phyloP scores from a whole-genome alignment of 441 rosid species.

The Pelargonium citronellum region DNA sequence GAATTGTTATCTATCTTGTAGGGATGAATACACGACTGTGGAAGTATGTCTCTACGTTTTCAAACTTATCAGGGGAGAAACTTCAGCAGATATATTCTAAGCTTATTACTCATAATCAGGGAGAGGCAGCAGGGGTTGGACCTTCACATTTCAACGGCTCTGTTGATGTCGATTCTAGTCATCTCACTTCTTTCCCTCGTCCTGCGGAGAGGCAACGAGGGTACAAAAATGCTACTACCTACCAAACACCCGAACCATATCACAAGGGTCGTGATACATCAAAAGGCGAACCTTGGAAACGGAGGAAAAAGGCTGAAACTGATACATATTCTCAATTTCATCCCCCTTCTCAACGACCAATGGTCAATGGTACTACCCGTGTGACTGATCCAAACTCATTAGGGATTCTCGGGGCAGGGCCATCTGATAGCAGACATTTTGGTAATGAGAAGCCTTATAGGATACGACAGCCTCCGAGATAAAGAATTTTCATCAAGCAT shows the following conservation, averaged over 20 bases:
- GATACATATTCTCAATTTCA: slow-evolving; percentile 40
- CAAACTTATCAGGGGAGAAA: slow-evolving; percentile 84
- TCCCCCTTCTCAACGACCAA: slow-evolving; percentile 36
- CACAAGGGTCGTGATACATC: slow-evolving; percentile 58
- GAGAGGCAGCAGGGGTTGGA: slow-evolving; percentile 64
- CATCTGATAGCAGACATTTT: slow-evolving; percentile 58
- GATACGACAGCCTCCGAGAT: slow-evolving; percentile 53
- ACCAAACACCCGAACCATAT: slow-evolving; percentile 44
- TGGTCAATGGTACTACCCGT: slow-evolving; percentile 34
- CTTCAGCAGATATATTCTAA: slow-evolving; percentile 88
- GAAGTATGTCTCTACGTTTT: slow-evolving; percentile 92
- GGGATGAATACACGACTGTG: slow-evolving; percentile 85
- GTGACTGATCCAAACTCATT: slow-evolving; percentile 59
- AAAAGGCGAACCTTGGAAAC: slow-evolving; percentile 80
- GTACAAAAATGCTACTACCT: slow-evolving; percentile 33
- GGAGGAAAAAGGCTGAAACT: slow-evolving; percentile 63
- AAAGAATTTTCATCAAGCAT: slow-evolving; percentile 43
- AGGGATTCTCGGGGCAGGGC: slow-evolving; percentile 95
- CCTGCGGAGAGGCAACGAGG: slow-evolving; percentile 51
- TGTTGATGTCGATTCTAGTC: slow-evolving; percentile 36
- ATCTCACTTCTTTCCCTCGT: slow-evolving; percentile 36
- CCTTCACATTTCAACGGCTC: slow-evolving; percentile 61
- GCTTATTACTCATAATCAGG: slow-evolving; percentile 54
- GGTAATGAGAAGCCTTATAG: slow-evolving; percentile 48
- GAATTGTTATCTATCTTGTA: slow-evolving; percentile 29